Evolutionary conservation across 2,329 filamentous ascomycete species (phyloP), one percentile per base, ranked within the genome.

Genomic region (Ascochyta fabae): DNA sequence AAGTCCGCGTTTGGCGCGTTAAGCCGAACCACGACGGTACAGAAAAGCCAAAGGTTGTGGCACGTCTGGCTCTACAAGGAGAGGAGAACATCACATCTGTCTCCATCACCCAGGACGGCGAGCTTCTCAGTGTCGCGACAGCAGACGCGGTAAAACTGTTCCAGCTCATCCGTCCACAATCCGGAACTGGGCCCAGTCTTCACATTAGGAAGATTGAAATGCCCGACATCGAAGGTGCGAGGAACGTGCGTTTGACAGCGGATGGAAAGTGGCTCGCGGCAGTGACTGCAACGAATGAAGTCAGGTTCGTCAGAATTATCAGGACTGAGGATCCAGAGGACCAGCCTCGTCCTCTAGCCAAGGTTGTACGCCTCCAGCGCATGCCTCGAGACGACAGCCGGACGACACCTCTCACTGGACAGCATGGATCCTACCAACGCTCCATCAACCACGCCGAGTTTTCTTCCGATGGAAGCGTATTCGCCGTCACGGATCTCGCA

Each of bases 51-150:
- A 78, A 74, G 60, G 69, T 79, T 12, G 70, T 79, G 10, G 75
- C 75, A 22, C 71, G 73, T 38, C 60, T 80, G 13, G 71, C 71
- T 5, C 53, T 80, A 13, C 75, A 78, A 56, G 77, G 91, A 27
- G 92, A 96, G 61, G 90, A 93, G 61, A 92, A 90, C 70, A 92
- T 96, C 63, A 89, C 88, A 27, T 91, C 88, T 27, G 90, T 87
- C 26, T 78, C 86, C 29, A 86, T 96, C 65, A 93, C 87, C 61
- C 75, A 79, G 23, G 86, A 90, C 64, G 92, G 92, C 34, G 86
- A 84, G 22, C 76, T 96, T 1, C 81, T 97, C 23, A 83, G 89
- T n/a, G 86, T 93, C 13, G 85, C 92, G 7, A 96, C 93, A 1
- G 81, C 83, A 27, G 86, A 84, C 29, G 86, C 88, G 44, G 83